Evolutionary conservation across 2,329 filamentous ascomycete genomes (phyloP).

Genomic region (Xylaria polymorpha): DNA sequence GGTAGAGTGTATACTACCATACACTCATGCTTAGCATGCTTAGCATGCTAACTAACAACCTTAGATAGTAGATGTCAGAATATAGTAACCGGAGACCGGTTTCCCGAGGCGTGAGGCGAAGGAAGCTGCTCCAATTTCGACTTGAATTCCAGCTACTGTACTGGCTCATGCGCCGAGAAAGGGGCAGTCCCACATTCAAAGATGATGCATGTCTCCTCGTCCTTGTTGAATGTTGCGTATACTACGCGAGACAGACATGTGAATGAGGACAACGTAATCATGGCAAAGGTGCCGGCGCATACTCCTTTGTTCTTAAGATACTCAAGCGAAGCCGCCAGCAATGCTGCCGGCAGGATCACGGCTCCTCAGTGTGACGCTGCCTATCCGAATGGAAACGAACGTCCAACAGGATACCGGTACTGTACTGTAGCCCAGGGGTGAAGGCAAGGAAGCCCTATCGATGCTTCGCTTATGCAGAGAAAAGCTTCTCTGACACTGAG

Average conservation of each 20-base stretch:
- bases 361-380: constrained; percentile 6
- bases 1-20: too few relatives aligned
- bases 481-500: constrained; percentile 25
- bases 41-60: neutral
- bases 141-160: neutral
- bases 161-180: constrained; percentile 27
- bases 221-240: constrained; percentile 4
- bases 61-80: neutral
- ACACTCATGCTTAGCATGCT: neutral
- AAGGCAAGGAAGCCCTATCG: constrained; percentile 26
- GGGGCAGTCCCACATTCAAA: constrained; percentile 25
- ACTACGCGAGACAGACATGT: constrained; percentile 5
- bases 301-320: constrained; percentile 8
- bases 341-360: neutral
- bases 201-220: constrained; percentile 12
- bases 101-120: constrained; percentile 30
- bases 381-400: constrained; percentile 10
- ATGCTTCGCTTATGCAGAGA: constrained; percentile 34
- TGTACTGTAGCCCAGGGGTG: constrained; percentile 10
- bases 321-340: neutral
- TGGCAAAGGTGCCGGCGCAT: neutral
- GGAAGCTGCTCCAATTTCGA: constrained; percentile 18
- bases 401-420: neutral
- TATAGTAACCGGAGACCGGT: constrained; percentile 28
- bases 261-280: neutral